phyloP scores from a whole-genome alignment of 2,329 filamentous ascomycete species.

The Epichloe sp. region DNA sequence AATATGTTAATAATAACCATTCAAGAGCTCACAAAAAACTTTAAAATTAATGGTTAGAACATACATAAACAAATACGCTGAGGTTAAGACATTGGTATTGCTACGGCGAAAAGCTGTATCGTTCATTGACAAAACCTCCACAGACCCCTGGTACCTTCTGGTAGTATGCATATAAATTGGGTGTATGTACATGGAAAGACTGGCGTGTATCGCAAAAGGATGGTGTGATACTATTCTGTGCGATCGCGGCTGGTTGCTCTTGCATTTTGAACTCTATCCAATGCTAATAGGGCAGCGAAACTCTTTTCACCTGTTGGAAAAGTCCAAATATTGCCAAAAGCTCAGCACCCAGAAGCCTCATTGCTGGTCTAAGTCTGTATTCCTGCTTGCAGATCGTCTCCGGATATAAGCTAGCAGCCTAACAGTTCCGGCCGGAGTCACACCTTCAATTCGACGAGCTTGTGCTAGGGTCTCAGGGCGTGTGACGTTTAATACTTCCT shows the following conservation, averaged over 20 bases:
- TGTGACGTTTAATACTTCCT: slow-evolving; percentile 52
- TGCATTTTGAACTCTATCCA: neutral
- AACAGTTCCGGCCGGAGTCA: slow-evolving; percentile 48
- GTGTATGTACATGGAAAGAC: neutral
- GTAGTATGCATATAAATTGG: neutral
- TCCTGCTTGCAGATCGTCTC: neutral
- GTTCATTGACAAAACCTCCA: neutral
- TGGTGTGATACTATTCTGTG: neutral
- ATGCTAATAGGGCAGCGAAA: neutral
- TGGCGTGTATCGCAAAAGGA: neutral
- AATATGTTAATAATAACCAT: too few species aligned
- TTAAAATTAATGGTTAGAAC: too few species aligned
- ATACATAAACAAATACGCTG: too few species aligned
- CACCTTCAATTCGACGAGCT: slow-evolving; percentile 74
- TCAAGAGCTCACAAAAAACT: too few species aligned
- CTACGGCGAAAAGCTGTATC: neutral
- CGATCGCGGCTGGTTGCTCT: neutral
- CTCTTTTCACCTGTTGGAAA: neutral
- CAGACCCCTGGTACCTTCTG: neutral
- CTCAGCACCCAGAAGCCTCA: neutral
- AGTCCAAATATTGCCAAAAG: neutral
- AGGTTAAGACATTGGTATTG: too few species aligned
- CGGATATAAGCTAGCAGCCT: slow-evolving; percentile 51
- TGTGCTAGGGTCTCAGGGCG: slow-evolving; percentile 79
- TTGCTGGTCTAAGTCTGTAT: neutral